Conservation (phyloP, 768 basidiomycete species). For the Ephemerocybe angulata region DNA sequence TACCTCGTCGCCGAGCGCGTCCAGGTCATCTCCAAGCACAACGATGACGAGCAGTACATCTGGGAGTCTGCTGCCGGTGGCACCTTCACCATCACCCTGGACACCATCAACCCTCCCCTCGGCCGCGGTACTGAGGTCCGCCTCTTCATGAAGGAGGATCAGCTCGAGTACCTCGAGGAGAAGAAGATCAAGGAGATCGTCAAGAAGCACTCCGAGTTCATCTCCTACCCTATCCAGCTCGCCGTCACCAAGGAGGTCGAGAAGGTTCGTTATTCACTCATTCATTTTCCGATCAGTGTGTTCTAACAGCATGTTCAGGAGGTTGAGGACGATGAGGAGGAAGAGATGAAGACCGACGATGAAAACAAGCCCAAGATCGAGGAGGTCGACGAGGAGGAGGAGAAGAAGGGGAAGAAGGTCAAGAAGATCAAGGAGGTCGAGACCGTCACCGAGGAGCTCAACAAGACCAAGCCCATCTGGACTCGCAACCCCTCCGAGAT, state of each 20-base stretch:
- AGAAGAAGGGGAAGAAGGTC: constrained; percentile 87
- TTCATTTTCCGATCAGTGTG: neutral
- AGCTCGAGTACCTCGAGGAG: constrained; percentile 98
- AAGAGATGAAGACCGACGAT: constrained; percentile 67
- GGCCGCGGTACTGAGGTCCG: constrained; percentile 93
- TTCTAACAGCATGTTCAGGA: constrained; percentile 48
- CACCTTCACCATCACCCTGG: constrained; percentile 97
- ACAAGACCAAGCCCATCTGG: constrained; percentile 99
- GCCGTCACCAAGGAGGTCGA: constrained; percentile 99
- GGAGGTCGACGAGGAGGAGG: constrained; percentile 80
- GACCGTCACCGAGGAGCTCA: constrained; percentile 93
- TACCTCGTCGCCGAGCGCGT: constrained; percentile 99
- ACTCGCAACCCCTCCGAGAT: constrained; percentile 97
- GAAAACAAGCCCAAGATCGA: constrained; percentile 76
- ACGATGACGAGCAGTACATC: constrained; percentile 99
- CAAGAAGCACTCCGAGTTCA: constrained; percentile 99
- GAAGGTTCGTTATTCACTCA: constrained; percentile 63
- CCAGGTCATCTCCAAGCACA: constrained; percentile 99
- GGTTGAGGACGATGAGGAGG: constrained; percentile 81
- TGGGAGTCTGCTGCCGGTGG: constrained; percentile 99
- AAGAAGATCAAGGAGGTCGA: constrained; percentile 92
- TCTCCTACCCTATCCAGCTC: constrained; percentile 98
- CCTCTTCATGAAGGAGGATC: constrained; percentile 96
- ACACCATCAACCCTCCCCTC: constrained; percentile 84
- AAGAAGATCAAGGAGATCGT: constrained; percentile 99